These are phyloP conservation scores for Cryptococcus maquisensis DNA, from an alignment of 1,284 basidiomycete genomes.

Conservation along the genomic window DNA sequence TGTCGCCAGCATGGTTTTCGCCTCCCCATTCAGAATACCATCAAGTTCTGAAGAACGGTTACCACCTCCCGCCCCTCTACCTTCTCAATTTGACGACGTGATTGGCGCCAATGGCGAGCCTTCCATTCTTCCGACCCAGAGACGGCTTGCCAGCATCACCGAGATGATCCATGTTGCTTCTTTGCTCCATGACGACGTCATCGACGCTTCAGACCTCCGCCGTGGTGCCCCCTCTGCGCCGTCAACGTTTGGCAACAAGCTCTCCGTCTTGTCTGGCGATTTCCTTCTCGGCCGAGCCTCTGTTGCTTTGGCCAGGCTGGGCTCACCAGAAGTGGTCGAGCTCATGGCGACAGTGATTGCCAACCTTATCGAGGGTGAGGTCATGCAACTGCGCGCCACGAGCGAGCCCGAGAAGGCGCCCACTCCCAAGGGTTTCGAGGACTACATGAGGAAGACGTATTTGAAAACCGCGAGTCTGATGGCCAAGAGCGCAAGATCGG, in stretches of 20 bases:
- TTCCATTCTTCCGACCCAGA: constrained; percentile 72
- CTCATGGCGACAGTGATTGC: constrained; percentile 87
- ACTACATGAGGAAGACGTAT: constrained; percentile 91
- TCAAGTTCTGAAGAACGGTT: not conserved
- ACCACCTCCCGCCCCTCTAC: constrained; percentile 1
- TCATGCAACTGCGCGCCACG: constrained; percentile 70
- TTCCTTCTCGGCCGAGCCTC: constrained; percentile 91
- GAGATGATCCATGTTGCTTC: constrained; percentile 99
- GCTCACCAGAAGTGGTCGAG: constrained; percentile 85
- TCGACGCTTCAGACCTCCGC: constrained; percentile 78
- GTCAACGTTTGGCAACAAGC: constrained; percentile 88
- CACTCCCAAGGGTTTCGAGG: constrained; percentile 59
- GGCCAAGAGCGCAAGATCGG: constrained; percentile 85
- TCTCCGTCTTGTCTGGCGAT: constrained; percentile 89
- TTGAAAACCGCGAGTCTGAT: constrained; percentile 94
- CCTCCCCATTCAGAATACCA: constrained; percentile 40
- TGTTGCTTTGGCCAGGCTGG: constrained; percentile 79
- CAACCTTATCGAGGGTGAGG: constrained; percentile 95
- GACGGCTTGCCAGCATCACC: constrained; percentile 88
- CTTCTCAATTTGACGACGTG: constrained; percentile 12
- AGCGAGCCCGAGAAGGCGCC: constrained; percentile 38
- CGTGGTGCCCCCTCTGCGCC: constrained; percentile 81
- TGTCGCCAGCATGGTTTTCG: constrained; percentile 29
- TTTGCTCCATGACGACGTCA: constrained; percentile 90
- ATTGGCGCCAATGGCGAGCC: constrained; percentile 15